Conservation (phyloP, 129 eudicot species). For the Pittosporum tobira region DNA sequence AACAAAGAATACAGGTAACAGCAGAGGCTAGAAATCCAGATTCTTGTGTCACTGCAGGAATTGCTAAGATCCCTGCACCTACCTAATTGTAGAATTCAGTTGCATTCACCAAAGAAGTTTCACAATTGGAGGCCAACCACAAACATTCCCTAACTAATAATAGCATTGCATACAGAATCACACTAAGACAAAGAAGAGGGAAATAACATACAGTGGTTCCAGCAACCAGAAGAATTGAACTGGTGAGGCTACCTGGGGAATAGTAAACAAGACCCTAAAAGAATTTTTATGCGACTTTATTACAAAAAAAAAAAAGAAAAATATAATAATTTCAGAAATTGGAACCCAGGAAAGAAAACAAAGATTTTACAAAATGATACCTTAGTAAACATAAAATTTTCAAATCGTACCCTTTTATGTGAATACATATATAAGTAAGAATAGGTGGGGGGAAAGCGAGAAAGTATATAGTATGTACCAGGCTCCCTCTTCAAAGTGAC, state of each 20-base stretch:
- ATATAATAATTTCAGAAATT: too few species aligned
- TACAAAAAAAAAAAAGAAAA: too few species aligned
- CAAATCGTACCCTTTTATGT: too few species aligned
- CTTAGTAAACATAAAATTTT: too few species aligned
- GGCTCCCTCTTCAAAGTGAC: constrained; percentile 67
- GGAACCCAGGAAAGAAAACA: too few species aligned
- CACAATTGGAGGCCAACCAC: too few species aligned
- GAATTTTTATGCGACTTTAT: neutral
- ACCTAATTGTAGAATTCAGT: constrained; percentile 36
- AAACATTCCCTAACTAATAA: neutral
- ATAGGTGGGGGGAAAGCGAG: too few species aligned
- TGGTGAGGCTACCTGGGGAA: constrained; percentile 65
- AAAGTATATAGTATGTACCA: too few species aligned
- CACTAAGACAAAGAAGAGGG: neutral
- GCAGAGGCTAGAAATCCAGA: constrained; percentile 97
- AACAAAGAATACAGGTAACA: constrained; percentile 64
- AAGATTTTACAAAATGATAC: too few species aligned
- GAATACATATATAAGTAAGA: too few species aligned
- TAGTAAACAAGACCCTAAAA: constrained; percentile 5
- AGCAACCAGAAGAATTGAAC: constrained; percentile 79
- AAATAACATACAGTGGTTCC: constrained; percentile 75
- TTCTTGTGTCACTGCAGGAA: constrained; percentile 98
- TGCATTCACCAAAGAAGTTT: neutral
- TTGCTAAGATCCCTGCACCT: constrained; percentile 98
- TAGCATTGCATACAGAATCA: neutral